Evolutionary conservation across 2,329 filamentous ascomycete species (phyloP).

Genomic region (Lojkania enalia): DNA sequence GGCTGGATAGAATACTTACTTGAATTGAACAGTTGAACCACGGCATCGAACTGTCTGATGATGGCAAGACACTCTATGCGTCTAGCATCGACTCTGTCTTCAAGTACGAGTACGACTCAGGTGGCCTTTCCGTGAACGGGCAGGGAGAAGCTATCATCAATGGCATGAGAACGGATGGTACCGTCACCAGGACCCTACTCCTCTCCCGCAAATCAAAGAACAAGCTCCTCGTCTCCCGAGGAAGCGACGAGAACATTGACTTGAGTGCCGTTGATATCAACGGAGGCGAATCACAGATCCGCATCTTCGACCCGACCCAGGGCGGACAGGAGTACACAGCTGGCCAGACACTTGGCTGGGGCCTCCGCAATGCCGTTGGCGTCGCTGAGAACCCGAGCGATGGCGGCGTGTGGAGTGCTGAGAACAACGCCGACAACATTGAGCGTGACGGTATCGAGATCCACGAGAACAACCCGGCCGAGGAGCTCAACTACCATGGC

Average conservation of each 20-base stretch:
- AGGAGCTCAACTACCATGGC: conserved; percentile 72
- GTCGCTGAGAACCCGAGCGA: conserved; percentile 60
- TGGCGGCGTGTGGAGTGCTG: conserved; percentile 58
- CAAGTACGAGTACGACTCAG: conserved; percentile 63
- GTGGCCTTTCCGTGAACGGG: conserved; percentile 45
- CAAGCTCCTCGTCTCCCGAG: conserved; percentile 64
- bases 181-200: conserved; percentile 66
- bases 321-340: conserved; percentile 26
- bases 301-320: conserved; percentile 56
- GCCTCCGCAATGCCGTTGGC: conserved; percentile 70
- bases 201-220: conserved; percentile 58
- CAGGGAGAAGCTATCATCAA: conserved; percentile 56
- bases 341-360: conserved; percentile 60
- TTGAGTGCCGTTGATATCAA: conserved; percentile 50
- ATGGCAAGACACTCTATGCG: conserved; percentile 52
- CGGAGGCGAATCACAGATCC: conserved; percentile 65
- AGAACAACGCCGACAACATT: conserved; percentile 68
- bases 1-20: no score
- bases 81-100: conserved; percentile 61
- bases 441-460: conserved; percentile 60
- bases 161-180: conserved; percentile 63
- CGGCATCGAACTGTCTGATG: conserved; percentile 48
- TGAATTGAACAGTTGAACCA: conserved; percentile 56
- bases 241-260: conserved; percentile 65
- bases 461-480: conserved; percentile 67